Percentiles rank a stretch among this genome's conserved stretches.
Conservation (phyloP, 1,139 yeast species). For the Protomyces lactucae-debilis region DNA sequence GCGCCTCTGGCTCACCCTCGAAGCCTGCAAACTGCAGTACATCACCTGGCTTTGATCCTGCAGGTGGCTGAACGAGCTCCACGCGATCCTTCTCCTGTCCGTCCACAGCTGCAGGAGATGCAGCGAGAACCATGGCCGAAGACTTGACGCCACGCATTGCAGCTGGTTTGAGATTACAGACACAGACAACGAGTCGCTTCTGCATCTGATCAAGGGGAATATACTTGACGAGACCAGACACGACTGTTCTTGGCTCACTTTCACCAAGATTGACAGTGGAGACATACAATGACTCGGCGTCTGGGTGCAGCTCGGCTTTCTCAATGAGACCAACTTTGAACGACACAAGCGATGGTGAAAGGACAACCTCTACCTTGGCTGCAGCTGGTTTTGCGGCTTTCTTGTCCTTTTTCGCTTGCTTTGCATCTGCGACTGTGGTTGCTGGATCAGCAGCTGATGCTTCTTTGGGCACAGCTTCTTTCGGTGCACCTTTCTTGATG, state of each 20-base stretch:
- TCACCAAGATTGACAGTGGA: constrained; percentile 97
- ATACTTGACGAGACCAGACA: constrained; percentile 85
- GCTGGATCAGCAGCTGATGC: constrained; percentile 8
- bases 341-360: constrained; percentile 63
- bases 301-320: constrained; percentile 95
- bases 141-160: constrained; percentile 94
- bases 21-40: constrained; percentile 89
- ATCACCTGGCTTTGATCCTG: constrained; percentile 93
- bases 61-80: constrained; percentile 93
- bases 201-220: constrained; percentile 79
- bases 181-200: constrained; percentile 71
- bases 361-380: neutral
- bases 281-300: constrained; percentile 93
- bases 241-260: constrained; percentile 91
- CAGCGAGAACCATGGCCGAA: constrained; percentile 70
- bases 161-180: constrained; percentile 76
- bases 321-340: constrained; percentile 95
- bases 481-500: constrained; percentile 17
- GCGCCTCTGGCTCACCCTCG: constrained; percentile 80
- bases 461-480: constrained; percentile 20
- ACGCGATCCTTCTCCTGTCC: constrained; percentile 50
- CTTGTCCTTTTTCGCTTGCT: constrained; percentile 59
- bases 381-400: constrained; percentile 9
- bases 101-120: constrained; percentile 13
- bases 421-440: constrained; percentile 15